A percentile compares a stretch with the other conserved stretches of the same genome.
Evolutionary conservation across 805 yeast species (phyloP).

Genomic region (Starmerella khaoyaiensis): DNA sequence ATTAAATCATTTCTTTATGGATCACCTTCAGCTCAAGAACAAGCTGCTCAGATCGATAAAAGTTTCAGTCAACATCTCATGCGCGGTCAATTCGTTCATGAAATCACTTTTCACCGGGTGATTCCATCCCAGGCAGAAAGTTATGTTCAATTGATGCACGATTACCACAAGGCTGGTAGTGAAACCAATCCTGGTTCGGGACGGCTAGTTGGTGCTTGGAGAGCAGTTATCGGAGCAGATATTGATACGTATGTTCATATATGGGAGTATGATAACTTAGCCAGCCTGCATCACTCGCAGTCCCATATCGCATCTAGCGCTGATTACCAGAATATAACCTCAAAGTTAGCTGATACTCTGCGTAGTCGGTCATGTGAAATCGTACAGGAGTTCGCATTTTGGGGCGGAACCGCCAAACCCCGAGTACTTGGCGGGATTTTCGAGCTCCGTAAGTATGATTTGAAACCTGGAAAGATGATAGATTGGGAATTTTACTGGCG

Average conservation of each 20-base stretch:
- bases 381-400: constrained; percentile 34
- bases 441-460: constrained; percentile 31
- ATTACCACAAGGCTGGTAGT: background rate
- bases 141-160: constrained; percentile 26
- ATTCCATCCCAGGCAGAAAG: constrained; percentile 28
- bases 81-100: constrained; percentile 35
- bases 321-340: background rate
- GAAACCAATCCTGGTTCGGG: constrained; percentile 24
- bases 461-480: constrained; percentile 31
- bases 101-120: constrained; percentile 30
- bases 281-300: constrained; percentile 30
- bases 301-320: too few relatives aligned
- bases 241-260: constrained; percentile 32
- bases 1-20: constrained; percentile 32
- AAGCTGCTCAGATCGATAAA: constrained; percentile 27
- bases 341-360: constrained; percentile 24
- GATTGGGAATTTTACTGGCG: constrained; percentile 36
- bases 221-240: constrained; percentile 31
- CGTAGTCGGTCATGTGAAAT: constrained; percentile 28
- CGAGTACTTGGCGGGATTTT: constrained; percentile 32
- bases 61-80: constrained; percentile 28
- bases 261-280: constrained; percentile 34
- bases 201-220: constrained; percentile 34
- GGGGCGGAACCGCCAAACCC: constrained; percentile 37
- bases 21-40: constrained; percentile 27